Evolutionary conservation across 176 grass and related monocot species (phyloP), one percentile per base, ranked within the genome.

Genomic region (Avena atlantica): DNA sequence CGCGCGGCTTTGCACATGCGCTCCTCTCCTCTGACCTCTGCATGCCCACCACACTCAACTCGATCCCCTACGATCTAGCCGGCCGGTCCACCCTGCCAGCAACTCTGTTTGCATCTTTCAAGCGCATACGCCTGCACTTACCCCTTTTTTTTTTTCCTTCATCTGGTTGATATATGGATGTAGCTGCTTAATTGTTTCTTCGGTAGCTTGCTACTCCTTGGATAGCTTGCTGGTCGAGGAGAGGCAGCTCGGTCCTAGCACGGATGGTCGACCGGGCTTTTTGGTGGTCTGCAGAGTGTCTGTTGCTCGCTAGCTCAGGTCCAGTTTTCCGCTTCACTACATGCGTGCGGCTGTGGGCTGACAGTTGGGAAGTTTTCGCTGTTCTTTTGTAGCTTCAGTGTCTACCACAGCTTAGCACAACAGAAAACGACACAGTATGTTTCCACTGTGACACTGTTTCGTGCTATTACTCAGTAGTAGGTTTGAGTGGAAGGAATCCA

Each of bases 1-100:
- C 71, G 55, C 34, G 74, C 19, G 21, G 45, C 79, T 82, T 86
- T 87, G 89, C 80, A 83, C 89, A 87, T 87, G 89, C 80, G 34
- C 67, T 40, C 66, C 37, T 44, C 40, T 24, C 74, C 80, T 50
- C 61, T 84, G 31, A 34, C 31, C 31, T 34, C 31, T 34, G 31
- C 31, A 34, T 34, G 75, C 34, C 8, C 8, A 21, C 13, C n/a
- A 25, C 45, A 55, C 40, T 55, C 15, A 12, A 20, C 49, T 51
- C 50, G 4, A 64, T 53, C 17, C 78, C 15, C 70, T 15, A n/a
- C 53, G 55, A 72, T 66, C 67, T 34, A 34, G 31, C 31, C 37
- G 60, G 68, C n/a, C 56, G 64, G 42, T 58, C 70, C 37, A 40
- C 37, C 77, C 57, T 12, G 71, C n/a, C 47, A 80, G 45, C 76